A percentile compares a stretch with the other conserved stretches of the same genome.
Conservation (phyloP, 2,329 filamentous ascomycete genomes). For the Ophiostoma ulmi region DNA sequence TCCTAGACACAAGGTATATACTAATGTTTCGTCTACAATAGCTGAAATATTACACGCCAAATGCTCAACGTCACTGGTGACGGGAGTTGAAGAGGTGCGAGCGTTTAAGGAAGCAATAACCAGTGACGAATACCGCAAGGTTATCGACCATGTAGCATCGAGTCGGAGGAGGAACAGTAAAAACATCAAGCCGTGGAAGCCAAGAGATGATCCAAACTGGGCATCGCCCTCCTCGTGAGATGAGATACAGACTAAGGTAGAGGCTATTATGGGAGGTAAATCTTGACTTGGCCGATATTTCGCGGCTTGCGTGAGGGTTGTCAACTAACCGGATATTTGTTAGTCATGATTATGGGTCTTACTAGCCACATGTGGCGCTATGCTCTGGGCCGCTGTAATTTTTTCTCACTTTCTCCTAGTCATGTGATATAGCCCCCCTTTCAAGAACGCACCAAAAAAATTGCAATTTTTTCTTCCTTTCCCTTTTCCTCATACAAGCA, state of each 20-base stretch:
- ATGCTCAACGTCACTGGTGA: slow-evolving; percentile 45
- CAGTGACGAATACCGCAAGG: slow-evolving; percentile 44
- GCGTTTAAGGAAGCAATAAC: slow-evolving; percentile 47
- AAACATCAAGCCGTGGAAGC: slow-evolving; percentile 55
- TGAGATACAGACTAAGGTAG: background rate
- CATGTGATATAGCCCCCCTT: slow-evolving; percentile 25
- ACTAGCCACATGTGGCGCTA: slow-evolving; percentile 12
- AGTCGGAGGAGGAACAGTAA: slow-evolving; percentile 52
- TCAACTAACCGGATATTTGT: background rate
- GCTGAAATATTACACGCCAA: slow-evolving; percentile 47
- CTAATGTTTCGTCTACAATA: slow-evolving; percentile 30
- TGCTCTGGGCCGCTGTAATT: background rate
- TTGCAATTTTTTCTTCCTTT: slow-evolving; percentile 22
- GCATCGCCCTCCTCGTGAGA: slow-evolving; percentile 31
- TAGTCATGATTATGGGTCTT: background rate
- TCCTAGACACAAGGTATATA: background rate
- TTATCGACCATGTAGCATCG: slow-evolving; percentile 49
- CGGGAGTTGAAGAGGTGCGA: slow-evolving; percentile 47
- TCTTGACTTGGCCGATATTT: too few species aligned
- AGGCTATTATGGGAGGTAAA: too few species aligned
- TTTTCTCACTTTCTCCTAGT: slow-evolving; percentile 19
- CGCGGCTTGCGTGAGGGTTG: background rate
- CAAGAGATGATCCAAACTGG: slow-evolving; percentile 57
- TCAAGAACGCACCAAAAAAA: slow-evolving; percentile 27
- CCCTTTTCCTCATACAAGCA: slow-evolving; percentile 19